These are phyloP conservation scores for Neurospora sublineolata DNA, from an alignment of 495 filamentous ascomycete genomes.

Conservation along the genomic window DNA sequence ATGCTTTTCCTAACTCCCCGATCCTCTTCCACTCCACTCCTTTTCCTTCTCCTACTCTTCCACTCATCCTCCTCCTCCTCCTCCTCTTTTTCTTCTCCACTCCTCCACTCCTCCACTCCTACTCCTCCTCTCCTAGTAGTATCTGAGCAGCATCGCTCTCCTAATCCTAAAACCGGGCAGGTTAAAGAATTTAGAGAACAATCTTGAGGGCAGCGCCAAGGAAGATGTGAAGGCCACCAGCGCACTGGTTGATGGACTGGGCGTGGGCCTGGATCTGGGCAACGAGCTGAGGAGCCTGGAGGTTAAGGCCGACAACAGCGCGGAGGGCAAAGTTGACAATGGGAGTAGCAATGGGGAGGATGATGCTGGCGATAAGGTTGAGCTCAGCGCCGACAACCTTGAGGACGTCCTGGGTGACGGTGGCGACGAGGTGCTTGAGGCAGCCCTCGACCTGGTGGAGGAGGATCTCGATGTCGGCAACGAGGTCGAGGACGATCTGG, in stretches of 20 bases:
- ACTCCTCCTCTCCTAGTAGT: not conserved
- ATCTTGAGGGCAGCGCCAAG: not conserved
- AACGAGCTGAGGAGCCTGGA: not conserved
- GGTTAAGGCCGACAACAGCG: not conserved
- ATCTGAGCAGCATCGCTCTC: not conserved
- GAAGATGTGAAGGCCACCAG: not conserved
- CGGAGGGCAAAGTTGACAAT: not conserved
- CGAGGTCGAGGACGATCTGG: constrained; percentile 2
- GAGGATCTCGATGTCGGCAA: constrained; percentile 4
- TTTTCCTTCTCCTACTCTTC: not conserved
- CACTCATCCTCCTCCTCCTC: not conserved
- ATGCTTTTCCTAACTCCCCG: not conserved
- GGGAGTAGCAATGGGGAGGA: not conserved
- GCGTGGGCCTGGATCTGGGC: not conserved
- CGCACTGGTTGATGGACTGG: not conserved
- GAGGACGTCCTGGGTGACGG: not conserved
- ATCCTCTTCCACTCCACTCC: not conserved
- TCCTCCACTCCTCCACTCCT: not conserved
- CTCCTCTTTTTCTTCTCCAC: not conserved
- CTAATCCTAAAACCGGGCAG: not conserved
- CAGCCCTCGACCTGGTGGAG: not conserved
- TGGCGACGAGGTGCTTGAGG: constrained; percentile 3
- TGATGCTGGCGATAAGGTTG: not conserved
- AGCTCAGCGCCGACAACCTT: not conserved
- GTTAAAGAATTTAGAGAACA: not conserved